These are phyloP conservation scores for Lasiodiplodia sp. DNA, from an alignment of 2,329 filamentous ascomycete species.

Conservation along the genomic window DNA sequence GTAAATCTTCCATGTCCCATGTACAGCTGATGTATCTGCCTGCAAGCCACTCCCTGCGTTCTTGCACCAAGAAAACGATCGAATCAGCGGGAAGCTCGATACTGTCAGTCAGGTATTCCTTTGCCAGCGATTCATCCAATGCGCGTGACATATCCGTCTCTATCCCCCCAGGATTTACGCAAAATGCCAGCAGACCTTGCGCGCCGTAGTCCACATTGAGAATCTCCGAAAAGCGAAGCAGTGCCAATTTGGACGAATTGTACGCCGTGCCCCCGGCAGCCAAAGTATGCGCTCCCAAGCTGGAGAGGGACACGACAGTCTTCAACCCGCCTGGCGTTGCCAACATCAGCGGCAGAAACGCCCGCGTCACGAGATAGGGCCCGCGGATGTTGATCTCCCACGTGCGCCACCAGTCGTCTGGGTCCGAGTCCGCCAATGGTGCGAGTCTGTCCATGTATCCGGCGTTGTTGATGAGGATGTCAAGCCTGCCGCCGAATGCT, in stretches of 20 bases:
- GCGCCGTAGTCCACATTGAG: slow-evolving; percentile 49
- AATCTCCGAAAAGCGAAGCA: slow-evolving; percentile 59
- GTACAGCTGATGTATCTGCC: slow-evolving; percentile 54
- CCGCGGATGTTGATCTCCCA: slow-evolving; percentile 61
- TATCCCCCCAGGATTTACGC: slow-evolving; percentile 42
- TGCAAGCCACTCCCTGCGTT: slow-evolving; percentile 55
- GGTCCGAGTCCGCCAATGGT: slow-evolving; percentile 46
- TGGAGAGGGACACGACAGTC: slow-evolving; percentile 57
- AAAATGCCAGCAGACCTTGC: slow-evolving; percentile 38
- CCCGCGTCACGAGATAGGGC: slow-evolving; percentile 53
- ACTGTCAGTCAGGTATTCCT: neutral
- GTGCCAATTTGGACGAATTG: slow-evolving; percentile 58
- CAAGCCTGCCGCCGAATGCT: slow-evolving; percentile 39
- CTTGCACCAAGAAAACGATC: slow-evolving; percentile 44
- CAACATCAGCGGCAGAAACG: slow-evolving; percentile 55
- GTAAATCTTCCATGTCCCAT: slow-evolving; percentile 59
- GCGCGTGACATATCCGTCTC: slow-evolving; percentile 34
- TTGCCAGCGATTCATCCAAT: neutral
- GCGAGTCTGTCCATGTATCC: slow-evolving; percentile 36
- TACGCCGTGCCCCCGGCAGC: slow-evolving; percentile 46
- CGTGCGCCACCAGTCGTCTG: slow-evolving; percentile 51
- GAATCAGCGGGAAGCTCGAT: slow-evolving; percentile 19
- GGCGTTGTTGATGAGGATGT: slow-evolving; percentile 60
- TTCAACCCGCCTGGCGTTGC: slow-evolving; percentile 41
- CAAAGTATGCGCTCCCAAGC: slow-evolving; percentile 50